These are phyloP conservation scores for Anisodus tanguticus DNA, from an alignment of 257 asterid genomes.

Conservation along the genomic window DNA sequence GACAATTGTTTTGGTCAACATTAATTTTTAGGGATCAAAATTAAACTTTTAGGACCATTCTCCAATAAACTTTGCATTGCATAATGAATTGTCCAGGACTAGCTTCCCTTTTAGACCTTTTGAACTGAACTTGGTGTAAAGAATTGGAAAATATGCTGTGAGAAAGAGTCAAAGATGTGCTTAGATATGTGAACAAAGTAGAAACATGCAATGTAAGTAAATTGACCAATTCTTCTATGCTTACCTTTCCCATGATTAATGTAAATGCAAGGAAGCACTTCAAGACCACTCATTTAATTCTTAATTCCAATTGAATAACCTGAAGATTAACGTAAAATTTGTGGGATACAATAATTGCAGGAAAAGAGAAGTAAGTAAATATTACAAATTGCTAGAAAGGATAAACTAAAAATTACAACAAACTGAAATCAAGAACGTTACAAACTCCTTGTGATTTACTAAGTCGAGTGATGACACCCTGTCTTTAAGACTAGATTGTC, in stretches of 20 bases:
- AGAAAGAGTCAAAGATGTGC: neutral
- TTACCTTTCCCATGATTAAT: neutral
- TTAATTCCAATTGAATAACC: neutral
- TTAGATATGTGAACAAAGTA: neutral
- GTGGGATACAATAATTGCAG: no score
- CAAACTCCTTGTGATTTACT: no score
- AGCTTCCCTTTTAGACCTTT: neutral
- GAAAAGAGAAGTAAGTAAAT: no score
- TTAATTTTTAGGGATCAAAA: no score
- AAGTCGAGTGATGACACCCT: no score
- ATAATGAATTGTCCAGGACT: neutral
- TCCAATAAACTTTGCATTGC: neutral
- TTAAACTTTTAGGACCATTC: no score
- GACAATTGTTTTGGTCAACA: no score
- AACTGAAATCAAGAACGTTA: no score
- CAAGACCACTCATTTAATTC: neutral
- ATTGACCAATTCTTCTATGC: neutral
- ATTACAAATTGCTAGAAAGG: no score
- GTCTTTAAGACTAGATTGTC: no score
- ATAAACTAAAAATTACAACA: no score
- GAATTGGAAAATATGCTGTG: neutral
- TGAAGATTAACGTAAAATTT: neutral
- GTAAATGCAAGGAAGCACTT: neutral
- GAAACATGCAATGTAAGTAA: neutral
- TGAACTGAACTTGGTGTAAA: neutral